A percentile compares a stretch with the other conserved stretches of the same genome.
Conservation (phyloP, 441 rosid species). For the Adansonia rubrostipa region DNA sequence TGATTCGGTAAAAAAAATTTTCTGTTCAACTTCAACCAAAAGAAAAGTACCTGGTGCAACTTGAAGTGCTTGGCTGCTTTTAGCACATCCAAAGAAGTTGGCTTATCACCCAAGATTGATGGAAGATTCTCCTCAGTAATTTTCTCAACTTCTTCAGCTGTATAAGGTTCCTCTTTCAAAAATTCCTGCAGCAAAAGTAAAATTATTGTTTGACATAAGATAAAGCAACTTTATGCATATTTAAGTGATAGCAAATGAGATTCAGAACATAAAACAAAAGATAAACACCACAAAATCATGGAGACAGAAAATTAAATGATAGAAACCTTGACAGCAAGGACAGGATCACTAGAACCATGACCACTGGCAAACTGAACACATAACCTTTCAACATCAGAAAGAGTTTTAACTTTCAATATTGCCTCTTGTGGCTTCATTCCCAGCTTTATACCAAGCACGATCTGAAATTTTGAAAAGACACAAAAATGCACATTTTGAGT, state of each 20-base stretch:
- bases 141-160: slow-evolving; percentile 71
- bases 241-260: background rate
- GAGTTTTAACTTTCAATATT: slow-evolving; percentile 70
- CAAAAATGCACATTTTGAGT: slow-evolving; percentile 25
- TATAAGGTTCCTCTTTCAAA: slow-evolving; percentile 79
- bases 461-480: slow-evolving; percentile 45
- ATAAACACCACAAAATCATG: background rate
- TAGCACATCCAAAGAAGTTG: slow-evolving; percentile 79
- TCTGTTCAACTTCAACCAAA: background rate
- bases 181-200: slow-evolving; percentile 49
- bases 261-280: background rate
- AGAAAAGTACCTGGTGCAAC: slow-evolving; percentile 68
- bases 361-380: slow-evolving; percentile 67
- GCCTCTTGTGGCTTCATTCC: slow-evolving; percentile 84
- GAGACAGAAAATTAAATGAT: slow-evolving; percentile 15
- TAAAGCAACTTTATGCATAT: background rate
- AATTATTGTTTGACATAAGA: background rate
- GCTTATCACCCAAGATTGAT: slow-evolving; percentile 61
- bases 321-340: slow-evolving; percentile 80
- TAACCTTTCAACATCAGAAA: slow-evolving; percentile 86
- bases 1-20: background rate
- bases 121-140: slow-evolving; percentile 55
- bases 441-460: slow-evolving; percentile 81
- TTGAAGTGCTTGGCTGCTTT: slow-evolving; percentile 79
- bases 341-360: slow-evolving; percentile 72